Base-by-base conservation (phyloP, 1,139 yeast species). In the Wickerhamomyces sp. region DNA sequence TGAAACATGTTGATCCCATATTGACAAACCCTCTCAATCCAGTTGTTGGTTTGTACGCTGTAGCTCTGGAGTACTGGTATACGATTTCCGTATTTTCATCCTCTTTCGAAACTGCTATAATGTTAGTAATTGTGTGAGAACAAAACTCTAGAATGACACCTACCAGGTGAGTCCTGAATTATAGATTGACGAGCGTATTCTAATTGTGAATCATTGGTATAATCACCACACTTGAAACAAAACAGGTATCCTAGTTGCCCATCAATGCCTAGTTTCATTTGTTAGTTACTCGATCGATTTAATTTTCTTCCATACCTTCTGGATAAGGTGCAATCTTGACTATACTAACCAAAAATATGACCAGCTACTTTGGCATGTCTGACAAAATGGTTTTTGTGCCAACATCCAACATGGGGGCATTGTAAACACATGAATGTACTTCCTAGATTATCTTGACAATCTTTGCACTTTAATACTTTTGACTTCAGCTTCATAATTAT, bases 1-100 rank as follows among this genome's bases (percentile, higher is more conserved):
- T 91, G 67, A 88, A 93, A 67, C 99, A 93, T 0, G 99, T 93
- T 0, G 98, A 87, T 0, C 99, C 99, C 79, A 93, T 79, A 63
- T 93, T 93, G 45, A 90, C 83, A 56, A 93, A 79, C 3, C 99
- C 99, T 49, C 85, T 76, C 27, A 93, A 68, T 0, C 97, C 98
- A 14, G 82, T 76, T 3, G 79, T 72, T 1, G 95, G 86, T 41
- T 75, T 76, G 55, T 64, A 73, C 1, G 76, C 63, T 4, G 95
- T 94, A n/a, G 71, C 49, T 18, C 62, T 58, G 3, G 77, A 65
- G 39, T 69, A 63, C 18, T 61, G 50, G 4, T 57, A 52, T 9
- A 71, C 61, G 23, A 63, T 40, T 27, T 55, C 51, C 6, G 45
- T 27, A 52, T 44, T 32, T 49, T 50, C 34, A 27, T 27, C 36